Conservation (phyloP, 176 grass and related monocot genomes). For the Puya raimondii region DNA sequence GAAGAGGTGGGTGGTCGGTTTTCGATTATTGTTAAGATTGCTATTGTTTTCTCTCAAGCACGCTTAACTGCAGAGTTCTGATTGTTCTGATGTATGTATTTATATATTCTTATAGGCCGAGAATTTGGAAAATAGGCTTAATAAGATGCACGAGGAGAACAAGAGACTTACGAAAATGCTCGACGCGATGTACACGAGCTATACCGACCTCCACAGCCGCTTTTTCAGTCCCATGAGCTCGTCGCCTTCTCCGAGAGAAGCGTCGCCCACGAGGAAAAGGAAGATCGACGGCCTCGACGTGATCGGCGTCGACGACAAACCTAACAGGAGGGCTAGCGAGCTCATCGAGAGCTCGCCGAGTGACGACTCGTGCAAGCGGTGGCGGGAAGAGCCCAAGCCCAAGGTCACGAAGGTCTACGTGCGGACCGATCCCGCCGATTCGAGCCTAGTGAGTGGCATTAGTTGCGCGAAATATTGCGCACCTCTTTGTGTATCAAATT, state of each 20-base stretch:
- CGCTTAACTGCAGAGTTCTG: neutral
- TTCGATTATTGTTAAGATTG: neutral
- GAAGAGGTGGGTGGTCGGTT: constrained; percentile 44
- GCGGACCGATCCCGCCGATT: constrained; percentile 49
- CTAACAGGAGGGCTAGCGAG: constrained; percentile 2
- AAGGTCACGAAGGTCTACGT: constrained; percentile 34
- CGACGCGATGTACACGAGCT: constrained; percentile 14
- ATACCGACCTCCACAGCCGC: neutral
- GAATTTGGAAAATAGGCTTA: constrained; percentile 38
- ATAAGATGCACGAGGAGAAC: constrained; percentile 60
- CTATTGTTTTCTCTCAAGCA: neutral
- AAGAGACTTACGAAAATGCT: constrained; percentile 47
- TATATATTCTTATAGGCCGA: constrained; percentile 2
- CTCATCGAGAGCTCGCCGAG: constrained; percentile 16
- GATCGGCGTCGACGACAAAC: constrained; percentile 1
- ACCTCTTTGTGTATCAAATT: neutral
- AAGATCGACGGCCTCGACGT: constrained; percentile 22
- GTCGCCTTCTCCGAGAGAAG: neutral
- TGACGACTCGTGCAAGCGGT: constrained; percentile 30
- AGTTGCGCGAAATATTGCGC: neutral
- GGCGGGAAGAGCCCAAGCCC: constrained; percentile 22
- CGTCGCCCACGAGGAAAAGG: constrained; percentile 30
- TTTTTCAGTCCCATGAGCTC: neutral
- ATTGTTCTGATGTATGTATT: neutral
- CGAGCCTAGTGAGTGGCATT: constrained; percentile 37